Evolutionary conservation across 2,329 filamentous ascomycete species (phyloP).

Genomic region (Septoria linicola): DNA sequence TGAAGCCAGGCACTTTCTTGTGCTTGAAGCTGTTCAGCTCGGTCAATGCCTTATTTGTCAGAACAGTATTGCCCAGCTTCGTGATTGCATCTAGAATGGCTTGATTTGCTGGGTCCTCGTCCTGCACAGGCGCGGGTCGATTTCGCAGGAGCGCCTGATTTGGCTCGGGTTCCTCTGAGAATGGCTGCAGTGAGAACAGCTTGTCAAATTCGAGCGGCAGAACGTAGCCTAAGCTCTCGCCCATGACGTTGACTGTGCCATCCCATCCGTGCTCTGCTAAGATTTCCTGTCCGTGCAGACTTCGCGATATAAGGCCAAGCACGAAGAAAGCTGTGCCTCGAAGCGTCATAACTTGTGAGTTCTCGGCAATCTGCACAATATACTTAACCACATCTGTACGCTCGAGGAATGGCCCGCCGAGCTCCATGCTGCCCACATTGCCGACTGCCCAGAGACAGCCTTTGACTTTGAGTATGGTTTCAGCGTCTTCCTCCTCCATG

Average conservation of each 20-base stretch:
- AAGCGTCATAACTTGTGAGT: conserved; percentile 85
- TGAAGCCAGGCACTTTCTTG: conserved; percentile 72
- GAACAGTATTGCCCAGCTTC: conserved; percentile 88
- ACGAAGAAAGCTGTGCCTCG: conserved; percentile 97
- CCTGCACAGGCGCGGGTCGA: conserved; percentile 23
- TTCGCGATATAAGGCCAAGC: conserved; percentile 85
- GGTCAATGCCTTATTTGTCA: conserved; percentile 80
- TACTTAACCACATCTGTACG: conserved; percentile 81
- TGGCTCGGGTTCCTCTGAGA: conserved; percentile 3
- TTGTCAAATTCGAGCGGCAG: conserved; percentile 76
- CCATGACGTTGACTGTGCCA: conserved; percentile 78
- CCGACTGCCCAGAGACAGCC: conserved; percentile 96
- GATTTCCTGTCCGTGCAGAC: conserved; percentile 87
- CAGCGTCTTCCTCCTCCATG: conserved; percentile 78
- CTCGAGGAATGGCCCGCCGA: conserved; percentile 91
- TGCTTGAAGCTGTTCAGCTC: conserved; percentile 62
- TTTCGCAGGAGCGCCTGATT: conserved; percentile 12
- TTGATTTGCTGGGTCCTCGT: conserved; percentile 60
- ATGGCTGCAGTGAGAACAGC: conserved; percentile 62
- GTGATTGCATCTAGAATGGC: conserved; percentile 81
- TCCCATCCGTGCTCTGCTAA: conserved; percentile 90
- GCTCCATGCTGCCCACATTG: conserved; percentile 97
- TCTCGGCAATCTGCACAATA: conserved; percentile 85
- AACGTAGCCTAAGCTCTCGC: conserved; percentile 81
- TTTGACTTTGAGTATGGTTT: conserved; percentile 89